Conservation (phyloP, 768 basidiomycete species). For the Suillus lakei region DNA sequence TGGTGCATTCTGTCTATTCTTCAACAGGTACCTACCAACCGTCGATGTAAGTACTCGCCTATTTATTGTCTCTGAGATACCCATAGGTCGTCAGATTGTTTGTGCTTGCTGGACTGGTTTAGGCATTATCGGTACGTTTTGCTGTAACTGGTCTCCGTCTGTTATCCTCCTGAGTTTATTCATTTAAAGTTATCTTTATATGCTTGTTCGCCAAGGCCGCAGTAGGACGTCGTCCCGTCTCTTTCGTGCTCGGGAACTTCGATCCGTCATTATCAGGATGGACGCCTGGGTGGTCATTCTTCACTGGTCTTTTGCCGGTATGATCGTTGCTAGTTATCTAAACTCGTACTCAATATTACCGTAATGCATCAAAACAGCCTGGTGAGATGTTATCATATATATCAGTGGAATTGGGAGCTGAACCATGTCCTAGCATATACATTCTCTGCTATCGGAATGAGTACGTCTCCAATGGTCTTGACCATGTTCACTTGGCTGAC, state of each 20-base stretch:
- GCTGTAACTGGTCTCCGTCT: neutral
- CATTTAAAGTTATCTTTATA: conserved; percentile 54
- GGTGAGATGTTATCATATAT: conserved; percentile 22
- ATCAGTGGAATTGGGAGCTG: conserved; percentile 15
- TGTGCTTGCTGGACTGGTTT: conserved; percentile 68
- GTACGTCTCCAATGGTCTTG: conserved; percentile 33
- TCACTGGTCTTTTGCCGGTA: conserved; percentile 65
- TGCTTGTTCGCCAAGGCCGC: conserved; percentile 62
- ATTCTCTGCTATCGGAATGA: conserved; percentile 66
- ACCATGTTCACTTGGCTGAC: conserved; percentile 8
- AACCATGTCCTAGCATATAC: conserved; percentile 49
- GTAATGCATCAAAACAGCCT: conserved; percentile 24
- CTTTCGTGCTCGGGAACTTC: conserved; percentile 62
- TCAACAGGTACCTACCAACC: conserved; percentile 53
- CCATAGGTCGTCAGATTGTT: conserved; percentile 44
- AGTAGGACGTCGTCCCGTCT: conserved; percentile 54
- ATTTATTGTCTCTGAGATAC: conserved; percentile 5
- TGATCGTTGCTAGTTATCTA: neutral
- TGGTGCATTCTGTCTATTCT: conserved; percentile 57
- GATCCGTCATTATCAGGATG: conserved; percentile 69
- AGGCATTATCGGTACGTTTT: conserved; percentile 51
- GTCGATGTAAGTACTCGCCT: conserved; percentile 47
- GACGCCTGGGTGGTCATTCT: conserved; percentile 71
- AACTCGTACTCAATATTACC: conserved; percentile 3
- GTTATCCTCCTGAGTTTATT: conserved; percentile 14